phyloP scores from a whole-genome alignment of 1,139 yeast genomes.

The Wickerhamomyces sp. region DNA sequence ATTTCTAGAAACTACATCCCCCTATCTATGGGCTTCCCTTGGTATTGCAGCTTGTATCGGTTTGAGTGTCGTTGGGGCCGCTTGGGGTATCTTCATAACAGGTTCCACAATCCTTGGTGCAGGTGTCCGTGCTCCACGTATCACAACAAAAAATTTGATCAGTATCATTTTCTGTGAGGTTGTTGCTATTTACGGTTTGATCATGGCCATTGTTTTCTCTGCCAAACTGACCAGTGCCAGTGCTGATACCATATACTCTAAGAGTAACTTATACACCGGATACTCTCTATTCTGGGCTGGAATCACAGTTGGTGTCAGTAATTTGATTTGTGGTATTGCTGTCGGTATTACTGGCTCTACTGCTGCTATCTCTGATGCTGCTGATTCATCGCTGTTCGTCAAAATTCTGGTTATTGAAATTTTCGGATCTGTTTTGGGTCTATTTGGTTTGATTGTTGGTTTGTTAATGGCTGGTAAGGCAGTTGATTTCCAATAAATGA shows the following conservation, averaged over 20 bases:
- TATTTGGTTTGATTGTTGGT: conserved; percentile 93
- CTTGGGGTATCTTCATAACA: conserved; percentile 98
- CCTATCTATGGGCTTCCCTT: conserved; percentile 93
- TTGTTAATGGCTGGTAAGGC: conserved; percentile 96
- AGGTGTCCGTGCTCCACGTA: conserved; percentile 95
- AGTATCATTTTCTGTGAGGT: conserved; percentile 98
- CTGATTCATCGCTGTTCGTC: conserved; percentile 90
- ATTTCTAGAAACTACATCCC: conserved; percentile 80
- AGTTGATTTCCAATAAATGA: conserved; percentile 52
- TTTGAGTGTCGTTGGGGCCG: conserved; percentile 93
- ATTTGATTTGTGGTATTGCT: conserved; percentile 93
- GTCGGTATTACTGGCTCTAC: conserved; percentile 98
- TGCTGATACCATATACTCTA: conserved; percentile 55
- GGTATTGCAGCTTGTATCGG: conserved; percentile 96
- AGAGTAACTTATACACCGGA: conserved; percentile 87
- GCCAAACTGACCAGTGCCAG: conserved; percentile 81
- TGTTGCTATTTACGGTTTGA: conserved; percentile 96
- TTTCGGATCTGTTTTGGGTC: conserved; percentile 93
- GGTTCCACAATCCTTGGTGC: conserved; percentile 96
- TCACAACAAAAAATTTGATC: conserved; percentile 93
- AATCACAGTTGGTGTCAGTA: conserved; percentile 87
- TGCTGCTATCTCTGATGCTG: conserved; percentile 97
- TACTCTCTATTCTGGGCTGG: conserved; percentile 98
- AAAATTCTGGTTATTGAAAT: conserved; percentile 95
- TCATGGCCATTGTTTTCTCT: conserved; percentile 96